phyloP scores from a whole-genome alignment of 768 basidiomycete genomes.

The Mycena rebaudengoi region DNA sequence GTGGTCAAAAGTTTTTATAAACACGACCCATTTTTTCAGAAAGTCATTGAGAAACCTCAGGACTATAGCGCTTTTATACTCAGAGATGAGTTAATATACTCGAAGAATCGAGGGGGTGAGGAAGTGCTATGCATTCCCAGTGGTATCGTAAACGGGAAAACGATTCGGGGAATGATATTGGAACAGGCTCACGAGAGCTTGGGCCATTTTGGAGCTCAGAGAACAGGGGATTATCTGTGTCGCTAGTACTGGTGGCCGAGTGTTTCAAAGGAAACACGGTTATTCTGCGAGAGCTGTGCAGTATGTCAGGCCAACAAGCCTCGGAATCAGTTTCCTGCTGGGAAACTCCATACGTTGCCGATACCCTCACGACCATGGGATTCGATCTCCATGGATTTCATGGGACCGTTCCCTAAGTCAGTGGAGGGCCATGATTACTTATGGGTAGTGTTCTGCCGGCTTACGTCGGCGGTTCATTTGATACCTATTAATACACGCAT shows the following conservation, averaged over 20 bases:
- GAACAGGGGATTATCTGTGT: background rate
- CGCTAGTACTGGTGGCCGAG: too few species aligned
- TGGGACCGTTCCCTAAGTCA: conserved; percentile 34
- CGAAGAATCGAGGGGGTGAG: conserved; percentile 7
- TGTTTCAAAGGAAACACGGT: too few species aligned
- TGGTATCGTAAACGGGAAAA: conserved; percentile 14
- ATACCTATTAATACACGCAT: conserved; percentile 40
- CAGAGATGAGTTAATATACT: conserved; percentile 27
- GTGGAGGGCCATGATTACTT: conserved; percentile 35
- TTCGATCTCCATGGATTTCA: conserved; percentile 33
- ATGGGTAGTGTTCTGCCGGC: conserved; percentile 37
- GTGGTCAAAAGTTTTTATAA: conserved; percentile 22
- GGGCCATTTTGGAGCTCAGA: background rate
- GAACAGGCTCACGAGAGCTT: background rate
- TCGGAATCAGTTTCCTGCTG: conserved; percentile 34
- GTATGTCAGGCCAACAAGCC: conserved; percentile 35
- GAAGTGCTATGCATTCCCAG: conserved; percentile 36
- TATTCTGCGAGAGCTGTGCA: conserved; percentile 27
- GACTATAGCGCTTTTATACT: conserved; percentile 32
- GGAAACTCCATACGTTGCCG: conserved; percentile 34
- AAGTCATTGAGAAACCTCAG: conserved; percentile 24
- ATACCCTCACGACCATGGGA: conserved; percentile 39
- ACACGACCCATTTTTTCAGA: conserved; percentile 26
- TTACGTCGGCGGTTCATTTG: conserved; percentile 34
- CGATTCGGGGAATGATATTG: conserved; percentile 38